Base-by-base conservation (phyloP, 495 filamentous ascomycete genomes). In the Penicillium diatomitis region DNA sequence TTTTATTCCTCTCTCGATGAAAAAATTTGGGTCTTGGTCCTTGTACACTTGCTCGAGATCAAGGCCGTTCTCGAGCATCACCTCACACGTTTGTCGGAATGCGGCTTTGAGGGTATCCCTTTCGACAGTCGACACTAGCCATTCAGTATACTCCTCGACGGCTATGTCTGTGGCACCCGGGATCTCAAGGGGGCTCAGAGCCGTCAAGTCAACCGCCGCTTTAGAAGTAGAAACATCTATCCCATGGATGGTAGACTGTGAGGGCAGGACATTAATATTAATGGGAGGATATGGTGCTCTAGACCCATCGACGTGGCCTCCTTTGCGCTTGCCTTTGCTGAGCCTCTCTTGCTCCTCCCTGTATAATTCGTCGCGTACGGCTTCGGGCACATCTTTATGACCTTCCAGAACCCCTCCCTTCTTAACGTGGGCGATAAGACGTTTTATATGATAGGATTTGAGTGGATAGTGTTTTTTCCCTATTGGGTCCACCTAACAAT, bases 401-500 rank as follows among this genome's bases (percentile, higher is more conserved):
- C 6, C 32, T 32, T 59, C 38, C 42, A 51, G 36, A 12, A 33
- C 52, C 37, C 62, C 56, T 9, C 49, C 65, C 56, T 47, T 66
- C 53, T 32, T 51, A 51, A 48, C 55, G 65, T 10, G 67, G 52
- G 33, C 61, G 30, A 41, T 41, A 4, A 41, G 38, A 41, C 38
- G 37, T 12, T 11, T 38, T 0, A 38, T 5, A 38, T 38, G 9
- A 38, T 38, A 2, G 37, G n/a, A 9, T 49, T 29, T 4, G 10
- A 37, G 51, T 35, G 30, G 50, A 49, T 63, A 61, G 45, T 66
- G 64, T 38, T 64, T 63, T 53, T 57, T 56, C 36, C 52, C 38
- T 4, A 46, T 28, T 8, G 52, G 54, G 44, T 66, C 58, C 12
- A 50, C 51, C 61, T 55, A 65, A 51, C 52, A 69, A 46, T 66